Evolutionary conservation across 106 monocot species (phyloP).

Genomic region (Dendrobium nobile): DNA sequence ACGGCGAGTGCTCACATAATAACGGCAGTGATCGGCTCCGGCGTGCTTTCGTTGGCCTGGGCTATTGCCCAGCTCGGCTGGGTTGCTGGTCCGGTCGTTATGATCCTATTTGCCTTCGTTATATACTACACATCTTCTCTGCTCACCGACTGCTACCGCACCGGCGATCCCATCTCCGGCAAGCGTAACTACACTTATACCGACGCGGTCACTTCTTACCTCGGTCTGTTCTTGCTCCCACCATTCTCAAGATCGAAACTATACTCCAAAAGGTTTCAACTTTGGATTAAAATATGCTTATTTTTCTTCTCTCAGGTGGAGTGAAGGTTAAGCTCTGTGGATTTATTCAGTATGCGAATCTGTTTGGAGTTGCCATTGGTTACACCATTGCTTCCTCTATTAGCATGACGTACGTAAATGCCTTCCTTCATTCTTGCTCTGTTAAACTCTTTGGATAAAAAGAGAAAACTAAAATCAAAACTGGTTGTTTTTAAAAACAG

Average conservation of each 20-base stretch:
- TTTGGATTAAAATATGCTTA: not conserved
- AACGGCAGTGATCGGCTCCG: slow-evolving; percentile 21
- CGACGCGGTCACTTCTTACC: slow-evolving; percentile 57
- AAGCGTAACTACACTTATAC: slow-evolving; percentile 78
- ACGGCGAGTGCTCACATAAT: slow-evolving; percentile 22
- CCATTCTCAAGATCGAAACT: not conserved
- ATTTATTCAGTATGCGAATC: slow-evolving; percentile 46
- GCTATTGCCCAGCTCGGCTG: slow-evolving; percentile 21
- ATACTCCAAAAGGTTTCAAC: not conserved
- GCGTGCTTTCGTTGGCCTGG: slow-evolving; percentile 21
- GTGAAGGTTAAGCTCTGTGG: slow-evolving; percentile 57
- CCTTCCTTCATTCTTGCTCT: not conserved
- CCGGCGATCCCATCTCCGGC: slow-evolving; percentile 47
- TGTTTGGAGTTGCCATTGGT: slow-evolving; percentile 58
- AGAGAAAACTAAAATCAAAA: not conserved
- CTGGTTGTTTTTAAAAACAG: slow-evolving; percentile 14
- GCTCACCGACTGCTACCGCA: slow-evolving; percentile 62
- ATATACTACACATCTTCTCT: slow-evolving; percentile 71
- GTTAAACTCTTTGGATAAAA: not conserved
- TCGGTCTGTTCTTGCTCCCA: slow-evolving; percentile 22
- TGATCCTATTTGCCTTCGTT: slow-evolving; percentile 45
- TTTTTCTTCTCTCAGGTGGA: slow-evolving; percentile 24
- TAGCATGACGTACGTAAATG: slow-evolving; percentile 65
- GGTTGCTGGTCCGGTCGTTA: slow-evolving; percentile 18
- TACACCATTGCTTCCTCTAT: slow-evolving; percentile 77